Evolutionary conservation across 257 asterid species (phyloP).

Genomic region (Przewalskia tangutica): DNA sequence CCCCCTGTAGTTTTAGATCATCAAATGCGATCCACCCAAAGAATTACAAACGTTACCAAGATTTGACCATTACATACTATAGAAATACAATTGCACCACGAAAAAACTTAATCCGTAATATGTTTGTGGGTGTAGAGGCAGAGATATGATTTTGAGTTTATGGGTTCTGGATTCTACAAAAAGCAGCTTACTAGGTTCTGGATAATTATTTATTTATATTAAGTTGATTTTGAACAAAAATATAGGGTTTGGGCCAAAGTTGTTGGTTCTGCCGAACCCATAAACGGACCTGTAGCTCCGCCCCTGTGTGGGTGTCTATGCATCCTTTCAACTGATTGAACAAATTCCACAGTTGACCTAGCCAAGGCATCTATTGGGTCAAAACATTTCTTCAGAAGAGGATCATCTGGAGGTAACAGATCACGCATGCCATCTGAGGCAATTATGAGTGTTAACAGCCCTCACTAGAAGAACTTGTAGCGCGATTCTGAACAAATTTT

Average conservation of each 20-base stretch:
- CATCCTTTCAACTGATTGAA: constrained; percentile 24
- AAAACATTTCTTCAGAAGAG: constrained; percentile 51
- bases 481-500: constrained; percentile 51
- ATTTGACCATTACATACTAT: background rate
- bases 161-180: background rate
- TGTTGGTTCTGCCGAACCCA: background rate
- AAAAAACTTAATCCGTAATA: background rate
- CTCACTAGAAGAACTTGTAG: constrained; percentile 52
- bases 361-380: constrained; percentile 64
- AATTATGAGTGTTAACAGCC: constrained; percentile 51
- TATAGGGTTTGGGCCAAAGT: background rate
- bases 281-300: too few species aligned
- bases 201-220: background rate
- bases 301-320: background rate
- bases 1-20: too few species aligned
- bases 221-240: background rate
- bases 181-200: background rate
- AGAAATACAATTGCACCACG: background rate
- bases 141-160: background rate
- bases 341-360: constrained; percentile 35
- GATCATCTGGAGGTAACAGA: constrained; percentile 64
- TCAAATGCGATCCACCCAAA: too few species aligned
- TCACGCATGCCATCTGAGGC: constrained; percentile 58
- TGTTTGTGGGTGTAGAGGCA: background rate
- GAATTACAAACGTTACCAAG: background rate